Conservation (phyloP, 2,329 filamentous ascomycete species). For the Ophiostoma fasciatum region DNA sequence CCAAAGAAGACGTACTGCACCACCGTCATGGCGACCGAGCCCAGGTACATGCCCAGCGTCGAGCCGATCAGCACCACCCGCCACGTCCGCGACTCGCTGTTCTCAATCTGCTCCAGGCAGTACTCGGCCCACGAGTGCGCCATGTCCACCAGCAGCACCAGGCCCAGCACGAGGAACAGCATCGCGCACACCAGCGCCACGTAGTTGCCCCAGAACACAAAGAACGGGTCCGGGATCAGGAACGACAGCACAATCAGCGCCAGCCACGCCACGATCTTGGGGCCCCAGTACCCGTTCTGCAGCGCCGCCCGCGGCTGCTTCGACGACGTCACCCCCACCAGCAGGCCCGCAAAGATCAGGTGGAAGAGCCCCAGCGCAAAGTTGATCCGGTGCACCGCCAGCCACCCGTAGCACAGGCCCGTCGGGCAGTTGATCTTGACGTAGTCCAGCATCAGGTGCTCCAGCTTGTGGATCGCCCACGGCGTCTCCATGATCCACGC, state of each 20-base stretch:
- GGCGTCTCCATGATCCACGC: slow-evolving; percentile 99
- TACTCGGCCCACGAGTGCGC: slow-evolving; percentile 97
- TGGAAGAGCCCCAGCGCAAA: slow-evolving; percentile 94
- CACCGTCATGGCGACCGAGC: slow-evolving; percentile 83
- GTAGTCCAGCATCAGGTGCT: slow-evolving; percentile 85
- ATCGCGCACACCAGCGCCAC: slow-evolving; percentile 78
- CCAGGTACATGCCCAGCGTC: slow-evolving; percentile 84
- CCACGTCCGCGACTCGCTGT: slow-evolving; percentile 74
- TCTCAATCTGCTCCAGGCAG: slow-evolving; percentile 85
- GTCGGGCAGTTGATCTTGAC: slow-evolving; percentile 89
- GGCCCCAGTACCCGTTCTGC: slow-evolving; percentile 98
- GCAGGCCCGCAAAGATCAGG: slow-evolving; percentile 65
- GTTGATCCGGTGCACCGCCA: slow-evolving; percentile 94
- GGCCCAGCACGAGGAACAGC: slow-evolving; percentile 81
- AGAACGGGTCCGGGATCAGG: slow-evolving; percentile 89
- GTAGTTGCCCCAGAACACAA: slow-evolving; percentile 92
- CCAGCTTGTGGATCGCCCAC: slow-evolving; percentile 92
- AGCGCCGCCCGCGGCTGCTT: slow-evolving; percentile 76
- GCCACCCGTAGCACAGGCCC: slow-evolving; percentile 85
- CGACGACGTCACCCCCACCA: slow-evolving; percentile 76
- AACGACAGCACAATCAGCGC: slow-evolving; percentile 80
- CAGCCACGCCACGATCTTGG: slow-evolving; percentile 84
- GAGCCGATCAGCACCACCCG: slow-evolving; percentile 78
- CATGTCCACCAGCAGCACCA: slow-evolving; percentile 85
- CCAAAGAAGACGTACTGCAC: slow-evolving; percentile 98